A percentile compares a stretch with the other conserved stretches of the same genome.
These are phyloP conservation scores for Hibiscus syriacus DNA, from an alignment of 345 rosid species.

Conservation along the genomic window DNA sequence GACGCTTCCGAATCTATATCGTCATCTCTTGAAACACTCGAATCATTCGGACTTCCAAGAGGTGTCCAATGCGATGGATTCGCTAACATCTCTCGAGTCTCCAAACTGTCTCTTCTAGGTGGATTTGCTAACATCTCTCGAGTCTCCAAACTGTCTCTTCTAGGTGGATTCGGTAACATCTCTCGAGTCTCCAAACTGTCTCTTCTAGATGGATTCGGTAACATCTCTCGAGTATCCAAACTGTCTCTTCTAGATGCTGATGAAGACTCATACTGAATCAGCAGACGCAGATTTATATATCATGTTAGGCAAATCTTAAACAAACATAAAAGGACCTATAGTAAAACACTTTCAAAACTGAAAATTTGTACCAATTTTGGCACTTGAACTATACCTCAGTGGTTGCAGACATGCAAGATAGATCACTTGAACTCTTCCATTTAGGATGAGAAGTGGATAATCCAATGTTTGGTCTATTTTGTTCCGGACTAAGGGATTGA, in stretches of 20 bases:
- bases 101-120: constrained; percentile 59
- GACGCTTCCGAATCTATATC: constrained; percentile 42
- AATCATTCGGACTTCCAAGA: constrained; percentile 35
- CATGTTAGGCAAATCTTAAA: not conserved
- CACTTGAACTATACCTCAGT: constrained; percentile 42
- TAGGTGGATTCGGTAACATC: too few relatives aligned
- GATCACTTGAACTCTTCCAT: constrained; percentile 28
- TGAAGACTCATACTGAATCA: constrained; percentile 35
- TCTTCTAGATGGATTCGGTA: constrained; percentile 54
- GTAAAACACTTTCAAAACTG: not conserved
- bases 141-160: constrained; percentile 60
- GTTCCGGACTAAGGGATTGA: constrained; percentile 35
- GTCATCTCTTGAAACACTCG: constrained; percentile 30
- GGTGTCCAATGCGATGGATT: constrained; percentile 61
- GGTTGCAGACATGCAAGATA: constrained; percentile 30
- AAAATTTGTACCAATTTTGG: not conserved
- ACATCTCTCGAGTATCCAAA: constrained; percentile 62
- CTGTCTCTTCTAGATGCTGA: constrained; percentile 52
- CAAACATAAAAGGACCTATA: not conserved
- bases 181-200: constrained; percentile 64
- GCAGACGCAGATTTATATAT: constrained; percentile 15
- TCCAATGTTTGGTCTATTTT: constrained; percentile 35
- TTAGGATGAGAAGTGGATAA: constrained; percentile 41
- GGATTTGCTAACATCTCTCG: too few relatives aligned
- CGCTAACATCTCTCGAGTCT: constrained; percentile 46